phyloP scores from a whole-genome alignment of 768 basidiomycete genomes.

The Leccinum ochraceum region DNA sequence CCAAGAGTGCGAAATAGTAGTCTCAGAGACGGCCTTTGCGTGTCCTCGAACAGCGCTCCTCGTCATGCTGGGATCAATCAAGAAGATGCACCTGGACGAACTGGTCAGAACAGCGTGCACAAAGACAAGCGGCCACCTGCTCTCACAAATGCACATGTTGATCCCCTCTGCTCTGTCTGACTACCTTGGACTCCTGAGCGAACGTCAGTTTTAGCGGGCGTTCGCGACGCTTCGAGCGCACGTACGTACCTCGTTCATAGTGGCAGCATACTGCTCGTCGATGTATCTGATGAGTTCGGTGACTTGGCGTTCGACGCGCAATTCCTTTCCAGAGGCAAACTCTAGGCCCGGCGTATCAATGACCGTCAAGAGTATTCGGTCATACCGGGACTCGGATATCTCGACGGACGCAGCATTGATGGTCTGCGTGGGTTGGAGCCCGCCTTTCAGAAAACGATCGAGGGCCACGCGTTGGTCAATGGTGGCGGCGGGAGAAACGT shows the following conservation, averaged over 20 bases:
- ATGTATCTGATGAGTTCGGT: conserved; percentile 73
- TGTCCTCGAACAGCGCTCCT: conserved; percentile 50
- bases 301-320: conserved; percentile 80
- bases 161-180: conserved; percentile 84
- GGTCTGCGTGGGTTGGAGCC: conserved; percentile 57
- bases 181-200: conserved; percentile 80
- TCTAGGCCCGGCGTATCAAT: conserved; percentile 88
- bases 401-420: conserved; percentile 75
- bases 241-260: conserved; percentile 72
- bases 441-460: conserved; percentile 62
- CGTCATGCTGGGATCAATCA: conserved; percentile 78
- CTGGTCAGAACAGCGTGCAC: conserved; percentile 15
- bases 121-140: background rate
- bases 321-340: conserved; percentile 68
- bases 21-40: conserved; percentile 62
- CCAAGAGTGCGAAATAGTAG: conserved; percentile 55
- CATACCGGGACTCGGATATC: conserved; percentile 81
- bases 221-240: background rate
- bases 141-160: conserved; percentile 87
- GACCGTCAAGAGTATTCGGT: conserved; percentile 75
- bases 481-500: conserved; percentile 76
- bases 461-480: conserved; percentile 68
- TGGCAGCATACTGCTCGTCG: conserved; percentile 80
- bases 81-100: conserved; percentile 69
- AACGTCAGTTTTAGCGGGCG: conserved; percentile 1